Base-by-base conservation (phyloP, 257 asterid species). In the Prunella vulgaris region DNA sequence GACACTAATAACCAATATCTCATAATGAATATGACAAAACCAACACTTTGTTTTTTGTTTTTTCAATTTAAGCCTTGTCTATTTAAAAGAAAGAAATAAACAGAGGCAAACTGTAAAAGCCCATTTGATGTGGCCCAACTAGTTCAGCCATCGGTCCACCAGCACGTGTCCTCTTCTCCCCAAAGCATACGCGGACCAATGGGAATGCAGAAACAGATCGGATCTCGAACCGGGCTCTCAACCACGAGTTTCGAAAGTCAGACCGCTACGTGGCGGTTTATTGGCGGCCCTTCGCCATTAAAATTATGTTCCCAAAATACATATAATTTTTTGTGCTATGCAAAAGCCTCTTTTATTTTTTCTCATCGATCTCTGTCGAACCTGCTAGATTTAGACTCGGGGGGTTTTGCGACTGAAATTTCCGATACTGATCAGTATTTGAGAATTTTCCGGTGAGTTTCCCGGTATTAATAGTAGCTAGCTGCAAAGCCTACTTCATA, bases 161-260 rank as follows among this genome's bases (percentile, higher is more conserved):
- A 20, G 60, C 87, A 86, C 87, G 93, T 86, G 90, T 65, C 78
- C 0, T 0, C 14, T 18, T n/a, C 56, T 33, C 7, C 17, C 75
- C 80, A 27, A 5, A 15, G 20, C 15, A 14, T 2, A 38, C 58
- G 71, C 64, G 84, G 84, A 78, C 95, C 89, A 85, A 87, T 88
- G 10, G 65, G 44, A 61, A 14, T 6, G n/a, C 54, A 37, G 85
- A 78, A 85, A 91, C 76, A 74, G 95, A 91, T 91, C 87, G 87
- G 76, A 83, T 85, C 84, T 63, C 81, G 73, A 80, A 69, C 80
- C 65, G 6, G 27, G 1, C 81, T 87, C 96, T 89, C 95, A 61
- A 66, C 97, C 97, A 89, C 95, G 79, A 91, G 77, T 88, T 88
- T 60, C 65, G 87, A 85, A 79, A 84, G 88, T 84, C 76, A 81